Evolutionary conservation across 805 yeast species (phyloP).

Genomic region (Sugiyamaella lignohabitans): DNA sequence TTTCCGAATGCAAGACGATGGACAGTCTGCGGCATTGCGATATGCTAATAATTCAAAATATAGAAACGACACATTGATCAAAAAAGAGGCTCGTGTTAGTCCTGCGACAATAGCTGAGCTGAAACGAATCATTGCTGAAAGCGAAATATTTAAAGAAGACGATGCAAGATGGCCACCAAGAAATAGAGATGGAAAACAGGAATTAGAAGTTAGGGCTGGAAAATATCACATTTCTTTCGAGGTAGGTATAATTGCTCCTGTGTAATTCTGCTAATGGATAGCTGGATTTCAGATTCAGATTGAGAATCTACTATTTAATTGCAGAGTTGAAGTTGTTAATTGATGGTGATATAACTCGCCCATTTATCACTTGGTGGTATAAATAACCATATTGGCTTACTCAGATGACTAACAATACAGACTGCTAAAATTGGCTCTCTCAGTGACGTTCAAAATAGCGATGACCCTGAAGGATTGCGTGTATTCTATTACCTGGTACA

Average conservation of each 20-base stretch:
- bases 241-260: no score
- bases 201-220: conserved; percentile 37
- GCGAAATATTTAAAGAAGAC: conserved; percentile 36
- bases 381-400: not conserved
- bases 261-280: not conserved
- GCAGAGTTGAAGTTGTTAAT: not conserved
- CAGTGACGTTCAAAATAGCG: conserved; percentile 35
- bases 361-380: no score
- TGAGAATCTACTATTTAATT: not conserved
- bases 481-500: conserved; percentile 40
- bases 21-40: conserved; percentile 30
- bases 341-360: no score
- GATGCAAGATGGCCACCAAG: conserved; percentile 39
- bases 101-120: conserved; percentile 33
- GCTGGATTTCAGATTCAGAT: not conserved
- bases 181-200: conserved; percentile 38
- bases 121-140: conserved; percentile 32
- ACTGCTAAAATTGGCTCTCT: conserved; percentile 37
- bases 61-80: conserved; percentile 37
- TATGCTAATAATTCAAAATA: conserved; percentile 45
- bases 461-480: conserved; percentile 41
- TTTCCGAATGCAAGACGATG: conserved; percentile 28
- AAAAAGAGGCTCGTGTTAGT: conserved; percentile 36
- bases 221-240: conserved; percentile 32
- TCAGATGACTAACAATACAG: conserved; percentile 10